A percentile compares a stretch with the other conserved stretches of the same genome.
These are phyloP conservation scores for Exophiala sideris DNA, from an alignment of 2,329 filamentous ascomycete species.

Conservation along the genomic window DNA sequence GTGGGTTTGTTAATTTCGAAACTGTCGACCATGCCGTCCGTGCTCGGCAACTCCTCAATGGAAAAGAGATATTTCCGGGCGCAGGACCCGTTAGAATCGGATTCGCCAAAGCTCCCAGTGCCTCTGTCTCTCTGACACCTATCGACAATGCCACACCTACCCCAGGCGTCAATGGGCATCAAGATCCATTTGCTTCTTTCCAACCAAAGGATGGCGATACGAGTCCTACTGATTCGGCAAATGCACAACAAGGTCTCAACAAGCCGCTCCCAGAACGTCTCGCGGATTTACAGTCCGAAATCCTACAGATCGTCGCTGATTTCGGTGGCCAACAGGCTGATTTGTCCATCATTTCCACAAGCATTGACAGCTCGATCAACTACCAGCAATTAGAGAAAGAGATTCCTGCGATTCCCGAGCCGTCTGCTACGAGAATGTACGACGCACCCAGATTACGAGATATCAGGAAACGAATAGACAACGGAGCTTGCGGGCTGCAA, in stretches of 20 bases:
- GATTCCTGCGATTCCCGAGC: slow-evolving; percentile 84
- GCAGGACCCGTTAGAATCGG: slow-evolving; percentile 93
- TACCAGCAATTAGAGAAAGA: slow-evolving; percentile 73
- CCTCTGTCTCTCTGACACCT: slow-evolving; percentile 73
- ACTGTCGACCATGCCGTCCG: slow-evolving; percentile 84
- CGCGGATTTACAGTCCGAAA: slow-evolving; percentile 74
- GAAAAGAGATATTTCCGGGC: slow-evolving; percentile 97
- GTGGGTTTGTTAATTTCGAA: slow-evolving; percentile 97
- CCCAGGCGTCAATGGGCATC: slow-evolving; percentile 57
- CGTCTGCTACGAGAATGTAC: slow-evolving; percentile 81
- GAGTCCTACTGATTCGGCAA: slow-evolving; percentile 27
- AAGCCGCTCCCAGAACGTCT: slow-evolving; percentile 56
- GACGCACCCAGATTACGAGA: slow-evolving; percentile 93
- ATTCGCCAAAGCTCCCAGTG: slow-evolving; percentile 92
- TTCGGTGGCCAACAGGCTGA: slow-evolving; percentile 85
- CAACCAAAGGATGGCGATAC: slow-evolving; percentile 33
- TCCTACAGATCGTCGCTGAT: slow-evolving; percentile 79
- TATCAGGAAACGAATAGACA: slow-evolving; percentile 96
- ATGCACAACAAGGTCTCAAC: slow-evolving; percentile 19
- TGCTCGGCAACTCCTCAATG: slow-evolving; percentile 83
- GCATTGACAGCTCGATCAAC: slow-evolving; percentile 72
- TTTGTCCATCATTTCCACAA: slow-evolving; percentile 65
- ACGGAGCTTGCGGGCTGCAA: slow-evolving; percentile 76
- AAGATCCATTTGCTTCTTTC: slow-evolving; percentile 20
- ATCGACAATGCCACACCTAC: slow-evolving; percentile 88